Evolutionary conservation across 1,139 yeast genomes (phyloP).

Genomic region (Tardiomyces blankii): DNA sequence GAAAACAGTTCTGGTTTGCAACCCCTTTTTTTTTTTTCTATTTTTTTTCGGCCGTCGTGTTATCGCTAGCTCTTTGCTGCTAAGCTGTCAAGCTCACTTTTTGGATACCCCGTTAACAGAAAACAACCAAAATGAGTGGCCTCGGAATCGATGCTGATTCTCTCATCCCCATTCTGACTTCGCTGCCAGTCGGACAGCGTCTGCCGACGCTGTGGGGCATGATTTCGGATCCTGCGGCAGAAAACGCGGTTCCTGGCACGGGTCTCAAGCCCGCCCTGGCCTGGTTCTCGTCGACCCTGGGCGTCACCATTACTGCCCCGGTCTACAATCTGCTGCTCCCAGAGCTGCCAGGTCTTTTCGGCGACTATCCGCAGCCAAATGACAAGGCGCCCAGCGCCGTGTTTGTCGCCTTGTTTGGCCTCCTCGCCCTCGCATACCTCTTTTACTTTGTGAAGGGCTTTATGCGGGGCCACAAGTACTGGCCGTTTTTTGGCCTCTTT

Average conservation of each 20-base stretch:
- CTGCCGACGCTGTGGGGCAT: neutral
- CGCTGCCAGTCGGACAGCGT: neutral
- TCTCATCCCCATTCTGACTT: neutral
- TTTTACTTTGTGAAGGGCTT: constrained; percentile 40
- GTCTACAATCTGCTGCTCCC: constrained; percentile 23
- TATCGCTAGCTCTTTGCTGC: too few species aligned
- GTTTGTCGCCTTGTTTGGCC: constrained; percentile 43
- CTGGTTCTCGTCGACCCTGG: constrained; percentile 22
- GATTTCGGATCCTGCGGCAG: constrained; percentile 12
- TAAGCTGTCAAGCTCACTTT: too few species aligned
- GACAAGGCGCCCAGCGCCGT: constrained; percentile 47
- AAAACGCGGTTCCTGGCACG: constrained; percentile 32
- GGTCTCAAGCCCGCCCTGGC: constrained; percentile 26
- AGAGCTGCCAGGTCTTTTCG: constrained; percentile 45
- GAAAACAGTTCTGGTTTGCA: too few species aligned
- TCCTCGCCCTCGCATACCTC: constrained; percentile 40
- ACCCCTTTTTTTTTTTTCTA: too few species aligned
- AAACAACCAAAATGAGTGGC: too few species aligned
- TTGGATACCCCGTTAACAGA: too few species aligned
- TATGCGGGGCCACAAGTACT: constrained; percentile 54
- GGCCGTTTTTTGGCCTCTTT: constrained; percentile 44
- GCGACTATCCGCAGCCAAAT: constrained; percentile 45
- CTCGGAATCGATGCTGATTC: neutral
- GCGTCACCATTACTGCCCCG: constrained; percentile 19
- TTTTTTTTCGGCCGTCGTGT: too few species aligned